Evolutionary conservation across 2,329 filamentous ascomycete species (phyloP).

Genomic region (Colletotrichum falcatum): DNA sequence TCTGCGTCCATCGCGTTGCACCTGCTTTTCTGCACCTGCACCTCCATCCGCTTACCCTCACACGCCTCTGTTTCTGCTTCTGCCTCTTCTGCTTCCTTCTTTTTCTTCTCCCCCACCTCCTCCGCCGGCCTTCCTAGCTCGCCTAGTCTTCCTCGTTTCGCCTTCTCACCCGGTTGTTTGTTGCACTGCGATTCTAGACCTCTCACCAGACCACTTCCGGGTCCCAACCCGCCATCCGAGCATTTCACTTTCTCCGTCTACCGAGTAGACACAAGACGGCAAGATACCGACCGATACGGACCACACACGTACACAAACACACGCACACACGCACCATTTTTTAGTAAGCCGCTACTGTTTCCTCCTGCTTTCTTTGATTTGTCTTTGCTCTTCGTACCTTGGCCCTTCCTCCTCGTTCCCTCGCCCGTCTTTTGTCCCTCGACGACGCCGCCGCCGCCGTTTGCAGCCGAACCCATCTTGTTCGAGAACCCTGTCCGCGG

Average conservation of each 20-base stretch:
- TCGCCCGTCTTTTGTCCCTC: slow-evolving; percentile 15
- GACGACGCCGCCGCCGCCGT: slow-evolving; percentile 16
- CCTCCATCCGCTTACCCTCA: too few relatives aligned
- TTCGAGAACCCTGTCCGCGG: slow-evolving; percentile 23
- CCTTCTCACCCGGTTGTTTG: background rate
- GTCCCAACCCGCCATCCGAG: slow-evolving; percentile 19
- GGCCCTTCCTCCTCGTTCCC: background rate
- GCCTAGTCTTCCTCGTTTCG: background rate
- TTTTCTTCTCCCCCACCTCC: background rate
- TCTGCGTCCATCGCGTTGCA: background rate
- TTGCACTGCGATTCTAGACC: slow-evolving; percentile 1
- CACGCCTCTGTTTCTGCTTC: too few relatives aligned
- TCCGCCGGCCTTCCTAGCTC: background rate
- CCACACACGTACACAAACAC: background rate
- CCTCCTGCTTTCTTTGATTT: slow-evolving; percentile 16
- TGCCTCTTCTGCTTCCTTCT: background rate
- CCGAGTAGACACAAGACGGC: slow-evolving; percentile 1
- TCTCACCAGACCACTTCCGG: slow-evolving; percentile 36
- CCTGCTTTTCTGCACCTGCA: slow-evolving; percentile 9
- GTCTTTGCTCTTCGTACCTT: slow-evolving; percentile 21
- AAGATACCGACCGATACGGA: slow-evolving; percentile 14
- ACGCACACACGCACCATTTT: background rate
- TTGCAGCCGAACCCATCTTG: slow-evolving; percentile 33
- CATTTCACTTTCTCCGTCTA: slow-evolving; percentile 10
- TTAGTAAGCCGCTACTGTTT: slow-evolving; percentile 29